Evolutionary conservation across 2,329 filamentous ascomycete genomes (phyloP).

Genomic region (Neonectria neomacrospora): DNA sequence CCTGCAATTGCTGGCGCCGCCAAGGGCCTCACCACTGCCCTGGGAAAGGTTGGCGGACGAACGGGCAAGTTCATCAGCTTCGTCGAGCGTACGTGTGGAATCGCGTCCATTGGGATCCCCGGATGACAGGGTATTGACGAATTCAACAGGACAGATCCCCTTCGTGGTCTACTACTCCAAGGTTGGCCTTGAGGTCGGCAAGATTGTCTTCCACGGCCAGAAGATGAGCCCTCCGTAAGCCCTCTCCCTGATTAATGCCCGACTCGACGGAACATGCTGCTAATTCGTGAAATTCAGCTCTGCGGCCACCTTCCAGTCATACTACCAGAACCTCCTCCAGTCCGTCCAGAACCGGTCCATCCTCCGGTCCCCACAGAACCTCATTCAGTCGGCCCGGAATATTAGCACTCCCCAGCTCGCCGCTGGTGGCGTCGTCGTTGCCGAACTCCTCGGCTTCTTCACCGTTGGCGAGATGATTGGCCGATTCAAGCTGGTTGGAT

Average conservation of each 20-base stretch:
- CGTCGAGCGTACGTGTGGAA: conserved; percentile 79
- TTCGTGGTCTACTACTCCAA: conserved; percentile 91
- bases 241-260: conserved; percentile 23
- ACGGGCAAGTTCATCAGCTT: conserved; percentile 82
- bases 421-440: conserved; percentile 79
- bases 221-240: conserved; percentile 96
- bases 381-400: conserved; percentile 71
- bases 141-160: conserved; percentile 78
- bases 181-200: conserved; percentile 87
- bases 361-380: conserved; percentile 66
- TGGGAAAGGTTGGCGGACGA: conserved; percentile 83
- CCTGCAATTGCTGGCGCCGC: conserved; percentile 78
- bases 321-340: conserved; percentile 81
- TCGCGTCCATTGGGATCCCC: not conserved
- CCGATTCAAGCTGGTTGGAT: conserved; percentile 93
- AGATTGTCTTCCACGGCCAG: conserved; percentile 87
- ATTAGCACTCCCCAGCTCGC: conserved; percentile 77
- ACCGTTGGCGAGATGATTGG: conserved; percentile 97
- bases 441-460: conserved; percentile 96
- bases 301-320: conserved; percentile 83
- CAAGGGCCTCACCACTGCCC: conserved; percentile 70
- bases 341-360: conserved; percentile 73
- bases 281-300: conserved; percentile 63
- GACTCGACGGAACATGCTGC: conserved; percentile 19
- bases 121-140: conserved; percentile 25